These are phyloP conservation scores for Naegleria gruberi DNA, from an alignment of 208 protist species.

Conservation along the genomic window DNA sequence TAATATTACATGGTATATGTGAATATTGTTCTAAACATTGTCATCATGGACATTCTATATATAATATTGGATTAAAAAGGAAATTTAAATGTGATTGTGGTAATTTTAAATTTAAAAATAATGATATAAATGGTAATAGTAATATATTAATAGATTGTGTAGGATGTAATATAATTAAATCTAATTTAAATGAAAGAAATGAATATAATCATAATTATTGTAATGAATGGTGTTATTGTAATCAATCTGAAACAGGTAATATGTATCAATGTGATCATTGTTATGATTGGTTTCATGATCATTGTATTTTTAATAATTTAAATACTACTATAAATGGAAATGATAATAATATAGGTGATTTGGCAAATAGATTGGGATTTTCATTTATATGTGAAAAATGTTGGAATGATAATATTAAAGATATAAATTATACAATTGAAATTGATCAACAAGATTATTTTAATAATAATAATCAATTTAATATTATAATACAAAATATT, in stretches of 20 bases:
- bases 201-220: constrained; percentile 16
- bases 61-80: constrained; percentile 12
- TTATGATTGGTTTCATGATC: constrained; percentile 11
- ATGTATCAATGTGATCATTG: constrained; percentile 8
- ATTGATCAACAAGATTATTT: no score
- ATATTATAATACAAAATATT: no score
- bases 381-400: neutral
- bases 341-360: neutral
- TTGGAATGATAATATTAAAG: no score
- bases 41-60: neutral
- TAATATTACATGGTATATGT: neutral
- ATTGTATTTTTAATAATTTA: neutral
- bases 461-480: no score
- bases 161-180: neutral
- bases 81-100: constrained; percentile 20
- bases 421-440: no score
- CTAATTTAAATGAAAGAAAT: neutral
- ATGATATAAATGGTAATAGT: neutral
- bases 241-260: neutral
- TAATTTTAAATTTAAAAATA: neutral
- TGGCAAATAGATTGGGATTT: no score
- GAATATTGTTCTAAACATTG: neutral
- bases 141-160: neutral
- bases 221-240: constrained; percentile 21
- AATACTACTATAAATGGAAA: neutral